Base-by-base conservation (phyloP, 2,329 filamentous ascomycete species). In the Daldinia eschscholtzii region DNA sequence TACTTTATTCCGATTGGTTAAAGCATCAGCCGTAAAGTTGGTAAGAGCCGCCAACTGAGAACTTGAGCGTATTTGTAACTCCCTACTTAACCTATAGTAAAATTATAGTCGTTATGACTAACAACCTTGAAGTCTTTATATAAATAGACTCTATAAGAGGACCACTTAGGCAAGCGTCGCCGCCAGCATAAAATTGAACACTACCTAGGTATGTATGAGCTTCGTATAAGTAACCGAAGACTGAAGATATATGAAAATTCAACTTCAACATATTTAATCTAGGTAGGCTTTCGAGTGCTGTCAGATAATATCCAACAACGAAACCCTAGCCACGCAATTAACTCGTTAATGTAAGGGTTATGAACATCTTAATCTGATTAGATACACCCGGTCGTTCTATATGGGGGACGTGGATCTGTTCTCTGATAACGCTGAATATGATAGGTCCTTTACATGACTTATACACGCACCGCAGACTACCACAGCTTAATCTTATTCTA, bases 351-450 rank as follows among this genome's bases (percentile, higher is more conserved):
- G 1, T 6, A 30, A 18, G 26, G 23, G 1, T 23, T 50, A 30
- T 13, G 26, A 26, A 18, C 46, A 50, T 50, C 26, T 33, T 18
- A n/a, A 50, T 33, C 46, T 33, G 46, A 50, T 50, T 30, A 50
- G 6, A 50, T 30, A 50, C 4, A 33, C 15, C 46, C 15, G 26
- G 15, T n/a, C 46, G 10, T 18, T 30, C 6, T 18, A 50, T 18
- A 50, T 18, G 26, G 13, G 13, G 13, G 26, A 30, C 46, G 23
- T 50, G 46, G 46, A 28, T 50, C 46, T 50, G 30, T 13, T 50
- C 46, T 50, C 30, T n/a, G 13, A 50, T 30, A 28, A 33, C 26
- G n/a, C 26, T 18, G 30, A 9, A 50, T 50, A 28, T 50, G 46
- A 50, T 33, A 50, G 46, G 26, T 18, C 46, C 26, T 50, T 50